A percentile compares a stretch with the other conserved stretches of the same genome.
These are phyloP conservation scores for Macrolepiota albuminosa DNA, from an alignment of 768 basidiomycete genomes.

Conservation along the genomic window DNA sequence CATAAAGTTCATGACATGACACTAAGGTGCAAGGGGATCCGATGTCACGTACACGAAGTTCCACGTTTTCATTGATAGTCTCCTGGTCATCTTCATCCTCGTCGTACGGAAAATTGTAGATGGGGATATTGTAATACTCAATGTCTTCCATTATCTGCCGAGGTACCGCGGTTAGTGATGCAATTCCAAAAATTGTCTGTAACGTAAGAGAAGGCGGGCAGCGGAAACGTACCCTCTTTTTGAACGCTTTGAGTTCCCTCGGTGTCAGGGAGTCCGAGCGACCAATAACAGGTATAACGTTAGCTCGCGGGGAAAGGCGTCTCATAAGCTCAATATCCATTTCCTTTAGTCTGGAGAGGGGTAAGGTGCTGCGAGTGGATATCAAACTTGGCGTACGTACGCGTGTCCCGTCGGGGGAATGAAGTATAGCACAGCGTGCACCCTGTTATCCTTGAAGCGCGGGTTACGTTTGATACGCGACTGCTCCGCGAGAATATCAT, in stretches of 20 bases:
- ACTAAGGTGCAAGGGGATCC: background rate
- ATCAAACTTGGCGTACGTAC: constrained; percentile 37
- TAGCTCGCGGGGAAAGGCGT: constrained; percentile 83
- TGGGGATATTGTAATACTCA: constrained; percentile 81
- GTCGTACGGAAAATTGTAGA: constrained; percentile 95
- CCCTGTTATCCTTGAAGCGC: constrained; percentile 84
- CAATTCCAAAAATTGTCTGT: background rate
- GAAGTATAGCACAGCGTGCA: constrained; percentile 87
- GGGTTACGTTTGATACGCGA: constrained; percentile 92
- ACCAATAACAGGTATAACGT: constrained; percentile 90
- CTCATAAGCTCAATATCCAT: constrained; percentile 94
- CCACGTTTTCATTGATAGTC: constrained; percentile 84
- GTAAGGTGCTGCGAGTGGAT: background rate
- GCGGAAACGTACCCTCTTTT: constrained; percentile 53
- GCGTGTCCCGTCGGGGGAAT: constrained; percentile 85
- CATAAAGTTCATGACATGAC: no score
- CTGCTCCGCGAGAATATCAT: constrained; percentile 84
- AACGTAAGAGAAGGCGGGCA: constrained; percentile 9
- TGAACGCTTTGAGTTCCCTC: constrained; percentile 77
- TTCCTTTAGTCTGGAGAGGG: constrained; percentile 59
- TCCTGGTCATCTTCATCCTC: constrained; percentile 93
- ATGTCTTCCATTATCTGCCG: constrained; percentile 89
- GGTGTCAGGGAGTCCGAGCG: constrained; percentile 86
- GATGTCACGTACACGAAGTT: constrained; percentile 57
- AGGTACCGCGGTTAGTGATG: constrained; percentile 14